phyloP scores from a whole-genome alignment of 768 basidiomycete genomes.

The Leccinum aurantiacum region DNA sequence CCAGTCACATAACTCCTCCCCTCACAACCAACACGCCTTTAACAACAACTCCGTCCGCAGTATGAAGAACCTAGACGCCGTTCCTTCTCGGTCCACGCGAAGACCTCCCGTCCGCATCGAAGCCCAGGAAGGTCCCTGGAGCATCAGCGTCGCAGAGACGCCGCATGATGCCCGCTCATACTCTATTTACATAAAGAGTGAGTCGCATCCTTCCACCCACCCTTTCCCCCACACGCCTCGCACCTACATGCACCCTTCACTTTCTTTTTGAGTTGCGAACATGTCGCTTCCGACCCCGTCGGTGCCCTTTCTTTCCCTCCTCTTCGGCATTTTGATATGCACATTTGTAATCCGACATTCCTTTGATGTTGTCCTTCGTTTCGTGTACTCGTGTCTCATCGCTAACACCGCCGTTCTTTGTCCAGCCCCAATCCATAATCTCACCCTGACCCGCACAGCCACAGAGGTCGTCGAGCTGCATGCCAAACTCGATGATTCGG shows the following conservation, averaged over 20 bases:
- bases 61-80: slow-evolving; percentile 46
- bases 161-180: slow-evolving; percentile 69
- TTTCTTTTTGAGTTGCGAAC: slow-evolving; percentile 21
- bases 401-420: slow-evolving; percentile 31
- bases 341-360: slow-evolving; percentile 15
- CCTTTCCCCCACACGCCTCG: slow-evolving; percentile 19
- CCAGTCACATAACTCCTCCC: slow-evolving; percentile 32
- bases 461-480: slow-evolving; percentile 82
- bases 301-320: slow-evolving; percentile 20
- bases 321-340: slow-evolving; percentile 17
- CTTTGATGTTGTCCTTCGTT: slow-evolving; percentile 18
- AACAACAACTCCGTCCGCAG: slow-evolving; percentile 34
- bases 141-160: slow-evolving; percentile 84
- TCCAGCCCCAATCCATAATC: slow-evolving; percentile 84
- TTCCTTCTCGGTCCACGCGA: slow-evolving; percentile 41
- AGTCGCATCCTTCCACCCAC: slow-evolving; percentile 36
- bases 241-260: slow-evolving; percentile 17
- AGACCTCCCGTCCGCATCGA: slow-evolving; percentile 63
- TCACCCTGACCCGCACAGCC: slow-evolving; percentile 79
- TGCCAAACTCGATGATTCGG: slow-evolving; percentile 67
- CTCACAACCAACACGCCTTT: slow-evolving; percentile 34
- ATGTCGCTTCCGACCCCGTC: slow-evolving; percentile 30
- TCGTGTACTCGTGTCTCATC: slow-evolving; percentile 16
- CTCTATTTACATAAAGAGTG: slow-evolving; percentile 89
- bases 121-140: slow-evolving; percentile 81